Evolutionary conservation across 805 yeast genomes (phyloP).

Genomic region (Nakazawaea wyomingensis): DNA sequence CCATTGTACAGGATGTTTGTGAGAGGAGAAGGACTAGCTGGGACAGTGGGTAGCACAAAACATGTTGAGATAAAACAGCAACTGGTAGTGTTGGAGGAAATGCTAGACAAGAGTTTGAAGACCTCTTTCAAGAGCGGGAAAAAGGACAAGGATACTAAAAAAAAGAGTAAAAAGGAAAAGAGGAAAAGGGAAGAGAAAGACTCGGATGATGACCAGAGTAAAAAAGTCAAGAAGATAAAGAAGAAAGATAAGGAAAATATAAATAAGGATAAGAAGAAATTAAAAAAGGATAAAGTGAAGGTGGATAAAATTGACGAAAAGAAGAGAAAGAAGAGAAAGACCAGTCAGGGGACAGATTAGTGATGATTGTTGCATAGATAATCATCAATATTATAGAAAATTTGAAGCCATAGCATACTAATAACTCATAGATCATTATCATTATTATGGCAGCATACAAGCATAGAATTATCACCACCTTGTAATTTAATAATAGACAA

Average conservation of each 20-base stretch:
- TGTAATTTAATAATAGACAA: no score
- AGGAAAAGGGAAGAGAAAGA: constrained; percentile 25
- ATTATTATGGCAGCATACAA: no score
- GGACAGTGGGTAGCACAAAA: constrained; percentile 51
- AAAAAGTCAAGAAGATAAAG: constrained; percentile 20
- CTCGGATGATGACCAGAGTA: constrained; percentile 17
- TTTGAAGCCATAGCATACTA: no score
- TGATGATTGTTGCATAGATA: no score
- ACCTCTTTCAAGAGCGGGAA: constrained; percentile 7
- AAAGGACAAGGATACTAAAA: constrained; percentile 17
- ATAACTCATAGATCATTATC: no score
- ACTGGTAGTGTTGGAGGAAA: constrained; percentile 14
- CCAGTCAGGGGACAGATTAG: no score
- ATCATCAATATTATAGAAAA: no score
- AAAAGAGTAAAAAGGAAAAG: constrained; percentile 18
- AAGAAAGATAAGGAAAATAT: constrained; percentile 19
- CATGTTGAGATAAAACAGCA: constrained; percentile 15
- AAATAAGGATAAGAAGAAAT: constrained; percentile 16
- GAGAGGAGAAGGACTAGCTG: constrained; percentile 77
- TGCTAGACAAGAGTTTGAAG: constrained; percentile 12
- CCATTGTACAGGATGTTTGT: constrained; percentile 86
- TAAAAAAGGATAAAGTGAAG: constrained; percentile 19
- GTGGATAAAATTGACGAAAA: constrained; percentile 18
- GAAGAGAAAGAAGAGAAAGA: constrained; percentile 16
- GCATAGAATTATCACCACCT: no score